Base-by-base conservation (phyloP, 2,329 filamentous ascomycete species). In the Fusarium illudens region DNA sequence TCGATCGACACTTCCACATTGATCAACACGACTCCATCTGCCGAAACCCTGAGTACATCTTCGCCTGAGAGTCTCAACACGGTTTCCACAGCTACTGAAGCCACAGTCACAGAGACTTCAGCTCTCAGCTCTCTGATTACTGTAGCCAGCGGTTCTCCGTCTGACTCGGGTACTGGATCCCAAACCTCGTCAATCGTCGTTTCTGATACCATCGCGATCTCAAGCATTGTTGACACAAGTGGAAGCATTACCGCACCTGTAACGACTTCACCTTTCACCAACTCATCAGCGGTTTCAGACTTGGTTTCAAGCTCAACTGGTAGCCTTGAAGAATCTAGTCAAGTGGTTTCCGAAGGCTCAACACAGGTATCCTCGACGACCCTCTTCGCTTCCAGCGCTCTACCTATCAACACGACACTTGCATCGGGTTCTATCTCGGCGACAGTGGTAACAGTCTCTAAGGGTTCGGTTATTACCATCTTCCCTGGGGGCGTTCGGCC, bases 381-480 rank as follows among this genome's bases (percentile, higher is more conserved):
- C 9, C 15, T 56, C 13, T 58, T 58, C 19, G 50, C 20, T 30
- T 63, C 71, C 13, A 64, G 51, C 9, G 37, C 51, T n/a, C 39
- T 64, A 27, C 61, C 59, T 12, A 20, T 25, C 36, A 68, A 59
- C 20, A 37, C 44, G 4, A 69, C 55, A 6, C 60, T 58, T 15
- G 34, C 19, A 17, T 36, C n/a, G 34, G 33, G 25, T 30, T 48
- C 19, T 17, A 29, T 11, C 11, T 62, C 55, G 2, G 39, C 58
- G 3, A 60, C 52, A 5, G 49, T 69, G 27, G 42, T 60, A 30
- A 72, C 67, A 17, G 15, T 58, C 7, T 60, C 59, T 25, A 53
- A 63, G 11, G 60, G 58, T 2, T 70, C 65, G 8, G 17, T 70
- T 19, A 49, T 71, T 8, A 73, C 71, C 11, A 49, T 71, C 10